A percentile compares a stretch with the other conserved stretches of the same genome.
phyloP scores from a whole-genome alignment of 208 protist genomes.

The Histomonas meleagridis region DNA sequence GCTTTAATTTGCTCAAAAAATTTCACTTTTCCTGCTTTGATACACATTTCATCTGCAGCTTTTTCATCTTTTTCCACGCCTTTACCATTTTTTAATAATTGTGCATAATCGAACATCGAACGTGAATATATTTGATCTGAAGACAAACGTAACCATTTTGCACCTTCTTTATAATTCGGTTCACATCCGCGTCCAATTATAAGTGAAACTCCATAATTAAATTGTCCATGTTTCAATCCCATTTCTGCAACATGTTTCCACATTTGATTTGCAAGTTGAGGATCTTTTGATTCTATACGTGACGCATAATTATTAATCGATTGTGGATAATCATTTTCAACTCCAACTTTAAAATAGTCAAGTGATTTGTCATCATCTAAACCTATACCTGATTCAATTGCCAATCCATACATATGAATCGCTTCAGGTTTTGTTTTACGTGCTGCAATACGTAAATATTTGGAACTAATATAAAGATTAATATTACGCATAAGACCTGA shows the following conservation, averaged over 20 bases:
- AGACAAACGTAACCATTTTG: not conserved
- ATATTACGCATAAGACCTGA: not conserved
- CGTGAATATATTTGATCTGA: not conserved
- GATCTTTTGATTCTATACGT: not conserved
- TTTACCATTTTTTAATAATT: not conserved
- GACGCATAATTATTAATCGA: not conserved
- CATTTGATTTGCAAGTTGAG: not conserved
- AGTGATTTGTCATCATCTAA: not conserved
- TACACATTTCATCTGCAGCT: not conserved
- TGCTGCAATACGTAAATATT: not conserved
- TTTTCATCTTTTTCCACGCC: not conserved
- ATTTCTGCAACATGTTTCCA: not conserved
- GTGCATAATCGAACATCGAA: not conserved
- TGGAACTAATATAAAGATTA: not conserved
- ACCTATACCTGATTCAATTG: not conserved
- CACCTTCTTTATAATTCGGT: not conserved
- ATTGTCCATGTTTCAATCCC: not conserved
- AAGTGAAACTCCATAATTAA: not conserved
- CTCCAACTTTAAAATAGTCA: not conserved
- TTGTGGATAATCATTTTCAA: not conserved
- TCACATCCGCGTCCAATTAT: not conserved
- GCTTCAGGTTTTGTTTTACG: not conserved
- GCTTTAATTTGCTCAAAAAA: no score
- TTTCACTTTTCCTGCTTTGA: not conserved
- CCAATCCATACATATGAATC: not conserved